A percentile compares a stretch with the other conserved stretches of the same genome.
These are phyloP conservation scores for Penicillium occitanis DNA, from an alignment of 2,329 filamentous ascomycete species.

Conservation along the genomic window DNA sequence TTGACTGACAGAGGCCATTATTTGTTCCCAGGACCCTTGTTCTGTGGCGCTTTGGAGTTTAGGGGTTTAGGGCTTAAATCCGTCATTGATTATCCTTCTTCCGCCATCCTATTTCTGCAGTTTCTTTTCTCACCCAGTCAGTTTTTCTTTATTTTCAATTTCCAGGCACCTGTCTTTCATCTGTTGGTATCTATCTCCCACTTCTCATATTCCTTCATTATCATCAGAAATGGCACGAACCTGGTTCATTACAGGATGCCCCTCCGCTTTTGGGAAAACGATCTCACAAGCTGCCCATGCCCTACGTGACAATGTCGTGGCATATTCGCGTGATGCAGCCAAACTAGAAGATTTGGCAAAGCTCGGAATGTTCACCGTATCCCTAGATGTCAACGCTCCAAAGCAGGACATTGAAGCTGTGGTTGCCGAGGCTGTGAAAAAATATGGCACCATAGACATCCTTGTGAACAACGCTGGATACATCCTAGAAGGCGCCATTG, in stretches of 20 bases:
- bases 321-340: neutral
- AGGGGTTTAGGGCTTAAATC: neutral
- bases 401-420: constrained; percentile 7
- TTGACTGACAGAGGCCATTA: neutral
- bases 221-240: neutral
- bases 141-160: neutral
- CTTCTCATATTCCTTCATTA: neutral
- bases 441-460: constrained; percentile 19
- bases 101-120: neutral
- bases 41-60: neutral
- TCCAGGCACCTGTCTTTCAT: neutral
- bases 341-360: constrained; percentile 1
- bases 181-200: neutral
- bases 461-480: constrained; percentile 22
- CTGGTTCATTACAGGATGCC: constrained; percentile 18
- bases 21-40: neutral
- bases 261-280: neutral
- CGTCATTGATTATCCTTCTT: neutral
- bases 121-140: neutral
- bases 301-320: constrained; percentile 2
- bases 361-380: neutral
- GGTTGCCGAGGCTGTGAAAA: constrained; percentile 3
- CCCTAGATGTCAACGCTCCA: neutral
- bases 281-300: neutral
- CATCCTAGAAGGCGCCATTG: constrained; percentile 19